These are phyloP conservation scores for Spiraea crenata DNA, from an alignment of 331 rosid genomes.

Conservation along the genomic window DNA sequence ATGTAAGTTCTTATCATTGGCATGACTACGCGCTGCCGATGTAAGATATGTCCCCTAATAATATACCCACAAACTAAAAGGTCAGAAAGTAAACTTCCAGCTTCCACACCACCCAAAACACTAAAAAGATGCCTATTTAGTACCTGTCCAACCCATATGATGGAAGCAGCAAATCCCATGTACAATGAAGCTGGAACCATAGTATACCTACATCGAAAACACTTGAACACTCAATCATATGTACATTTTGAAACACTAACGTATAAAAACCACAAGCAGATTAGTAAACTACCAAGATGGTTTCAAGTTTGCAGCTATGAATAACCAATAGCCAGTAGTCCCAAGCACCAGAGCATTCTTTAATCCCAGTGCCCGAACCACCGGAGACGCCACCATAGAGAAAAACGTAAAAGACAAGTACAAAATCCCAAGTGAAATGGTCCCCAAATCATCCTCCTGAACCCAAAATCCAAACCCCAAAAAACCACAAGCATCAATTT, in stretches of 20 bases:
- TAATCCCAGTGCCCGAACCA: conserved; percentile 70
- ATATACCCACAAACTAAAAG: conserved; percentile 21
- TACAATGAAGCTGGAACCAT: conserved; percentile 76
- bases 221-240: background rate
- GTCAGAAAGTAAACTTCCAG: background rate
- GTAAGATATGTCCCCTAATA: conserved; percentile 91
- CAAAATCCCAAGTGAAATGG: conserved; percentile 76
- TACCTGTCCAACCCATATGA: conserved; percentile 92
- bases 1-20: conserved; percentile 46
- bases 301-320: conserved; percentile 84
- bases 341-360: conserved; percentile 85
- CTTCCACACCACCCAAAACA: background rate
- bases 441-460: conserved; percentile 85
- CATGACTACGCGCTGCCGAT: conserved; percentile 69
- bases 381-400: conserved; percentile 78
- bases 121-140: background rate
- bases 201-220: conserved; percentile 59
- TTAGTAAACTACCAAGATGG: conserved; percentile 60
- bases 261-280: background rate
- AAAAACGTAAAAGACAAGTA: conserved; percentile 78
- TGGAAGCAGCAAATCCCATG: conserved; percentile 84
- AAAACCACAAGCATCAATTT: background rate
- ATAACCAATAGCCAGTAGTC: conserved; percentile 79
- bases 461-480: conserved; percentile 11
- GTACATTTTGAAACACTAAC: background rate